Evolutionary conservation across 2,329 filamentous ascomycete genomes (phyloP).

Genomic region (Plenodomus tracheiphilus): DNA sequence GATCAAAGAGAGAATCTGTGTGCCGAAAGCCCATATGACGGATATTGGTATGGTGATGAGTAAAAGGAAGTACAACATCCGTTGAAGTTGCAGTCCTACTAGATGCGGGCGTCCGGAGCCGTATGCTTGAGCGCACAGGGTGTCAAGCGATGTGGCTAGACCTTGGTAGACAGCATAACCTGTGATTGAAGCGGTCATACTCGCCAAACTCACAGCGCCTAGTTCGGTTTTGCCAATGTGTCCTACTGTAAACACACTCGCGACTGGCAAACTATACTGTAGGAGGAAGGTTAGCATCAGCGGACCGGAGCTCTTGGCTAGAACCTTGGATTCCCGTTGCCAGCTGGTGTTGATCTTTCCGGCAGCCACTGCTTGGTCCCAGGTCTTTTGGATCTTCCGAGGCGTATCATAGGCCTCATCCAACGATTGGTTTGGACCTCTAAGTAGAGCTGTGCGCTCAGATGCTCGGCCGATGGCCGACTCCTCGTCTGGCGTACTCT

Average conservation of each 20-base stretch:
- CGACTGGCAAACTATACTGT: constrained; percentile 54
- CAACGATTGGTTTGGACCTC: constrained; percentile 39
- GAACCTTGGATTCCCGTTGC: constrained; percentile 83
- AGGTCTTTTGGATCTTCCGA: constrained; percentile 47
- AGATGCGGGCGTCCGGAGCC: constrained; percentile 88
- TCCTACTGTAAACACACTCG: constrained; percentile 54
- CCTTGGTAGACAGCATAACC: constrained; percentile 57
- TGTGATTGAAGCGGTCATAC: constrained; percentile 55
- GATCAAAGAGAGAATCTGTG: constrained; percentile 64
- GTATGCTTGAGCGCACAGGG: constrained; percentile 90
- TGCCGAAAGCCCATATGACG: constrained; percentile 70
- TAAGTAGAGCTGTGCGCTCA: constrained; percentile 56
- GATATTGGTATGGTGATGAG: constrained; percentile 72
- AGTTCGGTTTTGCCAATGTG: constrained; percentile 54
- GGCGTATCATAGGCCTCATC: constrained; percentile 51
- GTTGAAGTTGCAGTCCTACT: constrained; percentile 80
- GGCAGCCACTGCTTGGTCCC: constrained; percentile 74
- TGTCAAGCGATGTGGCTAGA: constrained; percentile 88
- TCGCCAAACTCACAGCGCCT: constrained; percentile 52
- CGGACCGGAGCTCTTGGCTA: constrained; percentile 57
- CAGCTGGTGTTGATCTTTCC: constrained; percentile 88
- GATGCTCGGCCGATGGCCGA: constrained; percentile 22
- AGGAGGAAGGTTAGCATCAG: constrained; percentile 54
- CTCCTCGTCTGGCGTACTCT: constrained; percentile 40
- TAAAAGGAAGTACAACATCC: constrained; percentile 79